Percentiles rank a stretch among this genome's conserved stretches.
Conservation (phyloP, 2,329 filamentous ascomycete species). For the Mariannaea sp. region DNA sequence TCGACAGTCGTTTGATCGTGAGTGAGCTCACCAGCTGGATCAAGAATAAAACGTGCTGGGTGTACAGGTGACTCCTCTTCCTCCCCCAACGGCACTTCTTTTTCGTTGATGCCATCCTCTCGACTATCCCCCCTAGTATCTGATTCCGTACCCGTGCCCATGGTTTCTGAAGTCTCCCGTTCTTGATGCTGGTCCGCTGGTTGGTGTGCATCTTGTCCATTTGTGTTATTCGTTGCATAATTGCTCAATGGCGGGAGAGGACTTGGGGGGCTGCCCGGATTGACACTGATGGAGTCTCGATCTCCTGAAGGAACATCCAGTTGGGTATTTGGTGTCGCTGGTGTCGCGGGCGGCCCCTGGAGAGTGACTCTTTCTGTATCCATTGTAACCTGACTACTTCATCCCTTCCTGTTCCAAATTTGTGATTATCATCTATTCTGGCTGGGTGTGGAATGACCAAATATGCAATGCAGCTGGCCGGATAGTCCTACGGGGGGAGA, state of each 20-base stretch:
- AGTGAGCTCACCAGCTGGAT: constrained; percentile 44
- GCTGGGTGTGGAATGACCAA: no score
- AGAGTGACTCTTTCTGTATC: constrained; percentile 18
- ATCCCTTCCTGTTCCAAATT: no score
- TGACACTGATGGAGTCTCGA: constrained; percentile 36
- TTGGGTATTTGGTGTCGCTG: constrained; percentile 2
- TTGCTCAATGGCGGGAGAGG: constrained; percentile 30
- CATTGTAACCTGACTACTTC: constrained; percentile 21
- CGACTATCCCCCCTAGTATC: neutral
- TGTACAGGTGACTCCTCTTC: neutral
- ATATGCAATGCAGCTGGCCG: no score
- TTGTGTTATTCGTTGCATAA: constrained; percentile 18
- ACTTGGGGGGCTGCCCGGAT: constrained; percentile 35
- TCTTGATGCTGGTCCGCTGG: constrained; percentile 6
- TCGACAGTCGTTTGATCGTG: constrained; percentile 60
- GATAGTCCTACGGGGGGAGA: no score
- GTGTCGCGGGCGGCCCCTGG: constrained; percentile 5
- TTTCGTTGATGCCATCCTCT: constrained; percentile 1
- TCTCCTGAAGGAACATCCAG: constrained; percentile 26
- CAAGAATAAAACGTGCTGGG: constrained; percentile 40
- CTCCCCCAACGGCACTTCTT: constrained; percentile 7
- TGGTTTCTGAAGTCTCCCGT: constrained; percentile 9
- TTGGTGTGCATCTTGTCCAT: neutral
- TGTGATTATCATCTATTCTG: no score
- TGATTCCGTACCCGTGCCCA: neutral